Conservation (phyloP, 345 rosid species). For the Arabidopsis arenosa region DNA sequence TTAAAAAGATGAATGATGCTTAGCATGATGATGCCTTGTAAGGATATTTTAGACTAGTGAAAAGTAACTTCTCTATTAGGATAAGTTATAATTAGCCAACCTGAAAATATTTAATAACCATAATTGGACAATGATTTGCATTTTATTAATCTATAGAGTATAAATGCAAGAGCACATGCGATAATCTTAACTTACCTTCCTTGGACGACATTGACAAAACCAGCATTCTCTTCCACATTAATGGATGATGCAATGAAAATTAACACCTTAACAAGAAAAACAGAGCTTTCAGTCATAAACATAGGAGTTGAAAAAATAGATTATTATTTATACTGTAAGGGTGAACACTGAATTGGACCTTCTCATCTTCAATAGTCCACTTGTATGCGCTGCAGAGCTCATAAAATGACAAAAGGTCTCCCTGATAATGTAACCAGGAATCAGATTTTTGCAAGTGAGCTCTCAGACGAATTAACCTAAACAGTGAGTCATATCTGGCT, state of each 20-base stretch:
- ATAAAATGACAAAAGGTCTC: conserved; percentile 75
- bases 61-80: background rate
- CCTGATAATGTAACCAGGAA: conserved; percentile 57
- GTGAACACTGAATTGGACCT: conserved; percentile 53
- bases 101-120: conserved; percentile 13
- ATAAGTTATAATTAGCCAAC: background rate
- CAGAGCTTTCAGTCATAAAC: conserved; percentile 12
- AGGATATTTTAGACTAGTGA: conserved; percentile 9
- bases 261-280: conserved; percentile 60
- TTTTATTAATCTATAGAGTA: background rate
- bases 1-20: conserved; percentile 1
- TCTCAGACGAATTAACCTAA: conserved; percentile 16
- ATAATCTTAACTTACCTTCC: conserved; percentile 66
- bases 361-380: conserved; percentile 79
- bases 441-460: conserved; percentile 35
- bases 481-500: conserved; percentile 33
- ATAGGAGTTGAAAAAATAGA: conserved; percentile 12
- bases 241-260: conserved; percentile 45
- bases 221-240: conserved; percentile 54
- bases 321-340: background rate
- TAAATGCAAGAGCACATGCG: conserved; percentile 17
- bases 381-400: conserved; percentile 75
- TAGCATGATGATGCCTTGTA: conserved; percentile 8
- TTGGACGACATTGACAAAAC: conserved; percentile 64
- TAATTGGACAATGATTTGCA: conserved; percentile 15